Conservation (phyloP, 495 filamentous ascomycete genomes). For the Trichoderma orchidacearum region DNA sequence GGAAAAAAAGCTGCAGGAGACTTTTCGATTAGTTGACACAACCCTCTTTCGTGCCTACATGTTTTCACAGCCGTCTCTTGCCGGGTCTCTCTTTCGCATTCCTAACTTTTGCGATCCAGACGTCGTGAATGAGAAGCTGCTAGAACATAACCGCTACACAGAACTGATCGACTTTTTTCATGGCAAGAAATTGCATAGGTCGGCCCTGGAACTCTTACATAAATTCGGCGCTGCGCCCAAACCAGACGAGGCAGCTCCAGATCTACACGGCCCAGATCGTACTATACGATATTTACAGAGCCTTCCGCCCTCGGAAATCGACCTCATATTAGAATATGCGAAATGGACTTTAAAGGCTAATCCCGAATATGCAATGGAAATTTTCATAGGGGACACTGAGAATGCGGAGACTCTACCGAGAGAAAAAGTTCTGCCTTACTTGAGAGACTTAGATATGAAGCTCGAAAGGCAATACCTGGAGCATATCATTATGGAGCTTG, state of each 20-base stretch:
- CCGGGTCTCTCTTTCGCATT: slow-evolving; percentile 84
- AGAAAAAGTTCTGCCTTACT: slow-evolving; percentile 56
- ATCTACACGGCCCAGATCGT: slow-evolving; percentile 67
- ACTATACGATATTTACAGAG: slow-evolving; percentile 86
- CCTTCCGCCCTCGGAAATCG: slow-evolving; percentile 74
- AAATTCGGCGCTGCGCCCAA: slow-evolving; percentile 68
- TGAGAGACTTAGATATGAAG: slow-evolving; percentile 49
- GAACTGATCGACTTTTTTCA: slow-evolving; percentile 95
- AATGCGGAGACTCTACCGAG: slow-evolving; percentile 85
- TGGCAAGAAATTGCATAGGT: slow-evolving; percentile 83
- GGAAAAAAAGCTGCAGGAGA: slow-evolving; percentile 52
- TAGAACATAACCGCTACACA: slow-evolving; percentile 78
- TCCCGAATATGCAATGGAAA: slow-evolving; percentile 76
- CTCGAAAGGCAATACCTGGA: slow-evolving; percentile 80
- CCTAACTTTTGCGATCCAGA: slow-evolving; percentile 95
- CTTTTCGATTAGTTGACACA: slow-evolving; percentile 78
- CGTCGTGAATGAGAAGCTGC: slow-evolving; percentile 83
- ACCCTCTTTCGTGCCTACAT: slow-evolving; percentile 89
- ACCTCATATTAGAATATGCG: slow-evolving; percentile 81
- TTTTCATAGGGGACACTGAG: slow-evolving; percentile 87
- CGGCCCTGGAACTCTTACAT: slow-evolving; percentile 69
- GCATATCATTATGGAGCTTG: slow-evolving; percentile 77
- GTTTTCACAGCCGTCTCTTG: slow-evolving; percentile 72
- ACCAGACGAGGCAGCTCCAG: slow-evolving; percentile 46
- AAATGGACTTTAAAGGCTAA: slow-evolving; percentile 72